Percentiles rank a stretch among this genome's conserved stretches.
Conservation (phyloP, 345 rosid species). For the Gossypium anomalum region DNA sequence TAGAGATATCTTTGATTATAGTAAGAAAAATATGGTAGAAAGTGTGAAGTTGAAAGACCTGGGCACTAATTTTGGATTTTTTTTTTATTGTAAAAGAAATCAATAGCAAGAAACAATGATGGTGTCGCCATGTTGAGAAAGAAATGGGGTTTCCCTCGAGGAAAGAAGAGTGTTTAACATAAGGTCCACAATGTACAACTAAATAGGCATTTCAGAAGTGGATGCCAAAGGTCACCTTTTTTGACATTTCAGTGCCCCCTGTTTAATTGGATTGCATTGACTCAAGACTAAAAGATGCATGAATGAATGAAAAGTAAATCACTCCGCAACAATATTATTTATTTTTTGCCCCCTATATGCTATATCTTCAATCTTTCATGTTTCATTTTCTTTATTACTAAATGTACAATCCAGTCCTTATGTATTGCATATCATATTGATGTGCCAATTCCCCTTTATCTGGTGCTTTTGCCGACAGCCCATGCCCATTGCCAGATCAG, state of each 20-base stretch:
- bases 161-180: constrained; percentile 6
- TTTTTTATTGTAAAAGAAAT: background rate
- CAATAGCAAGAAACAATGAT: constrained; percentile 20
- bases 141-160: constrained; percentile 5
- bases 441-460: background rate
- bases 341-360: background rate
- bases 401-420: background rate
- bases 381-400: background rate
- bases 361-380: background rate
- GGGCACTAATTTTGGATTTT: background rate
- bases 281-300: constrained; percentile 25
- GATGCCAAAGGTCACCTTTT: constrained; percentile 27
- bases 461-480: constrained; percentile 13
- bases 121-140: constrained; percentile 30
- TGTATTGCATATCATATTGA: background rate
- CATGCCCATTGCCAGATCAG: background rate
- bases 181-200: background rate
- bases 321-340: constrained; percentile 13
- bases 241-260: constrained; percentile 14
- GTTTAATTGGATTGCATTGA: constrained; percentile 33
- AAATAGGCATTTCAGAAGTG: constrained; percentile 20
- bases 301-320: constrained; percentile 24
- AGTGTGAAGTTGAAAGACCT: background rate
- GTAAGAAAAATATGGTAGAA: background rate
- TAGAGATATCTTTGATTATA: background rate